Evolutionary conservation across 768 basidiomycete species (phyloP), one percentile per base, ranked within the genome.

Genomic region (Leccinellum albellum): DNA sequence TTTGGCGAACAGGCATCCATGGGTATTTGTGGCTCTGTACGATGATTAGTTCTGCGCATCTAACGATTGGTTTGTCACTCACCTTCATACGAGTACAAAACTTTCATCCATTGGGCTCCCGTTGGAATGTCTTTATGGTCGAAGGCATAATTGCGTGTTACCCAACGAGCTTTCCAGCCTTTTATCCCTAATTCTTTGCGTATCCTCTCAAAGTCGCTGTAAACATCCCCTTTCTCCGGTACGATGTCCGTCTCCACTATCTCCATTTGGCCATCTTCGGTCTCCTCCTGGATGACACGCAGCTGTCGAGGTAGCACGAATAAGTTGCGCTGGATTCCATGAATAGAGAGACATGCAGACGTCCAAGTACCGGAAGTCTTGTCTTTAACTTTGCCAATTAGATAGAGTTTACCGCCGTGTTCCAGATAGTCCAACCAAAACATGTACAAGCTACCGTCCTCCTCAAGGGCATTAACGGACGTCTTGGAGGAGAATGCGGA

Each of bases 351-450:
- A 64, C 93, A 95, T 60, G 90, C 92, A 7, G 92, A 95, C 4
- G 91, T 75, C 84, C 88, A 95, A 8, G 78, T 67, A 48, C 57
- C 53, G 3, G 83, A 81, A 5, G 76, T 73, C 72, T 87, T 88
- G 73, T 95, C 93, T 63, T 88, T 84, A 44, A 94, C 82, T 74
- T 98, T 98, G 7, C 97, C 97, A 45, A 91, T 83, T 61, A 99
- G 88, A 68, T 92, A 88, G 4, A 99, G 76, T 57, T 82, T 84
- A 15, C 94, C 96, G 15, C 89, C 83, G 49, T 83, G 81, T 68
- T 98, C 94, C 32, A 95, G 83, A 66, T 93, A 93, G 68, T 99
- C 97, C 21, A 98, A 78, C 97, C 97, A 99, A 77, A 88, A 99
- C 78, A 99, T 94, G 26, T 82, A 82, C 14, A 98, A 75, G 3